Evolutionary conservation across 2,329 filamentous ascomycete species (phyloP).

Genomic region (Proliferodiscus dingleyae): DNA sequence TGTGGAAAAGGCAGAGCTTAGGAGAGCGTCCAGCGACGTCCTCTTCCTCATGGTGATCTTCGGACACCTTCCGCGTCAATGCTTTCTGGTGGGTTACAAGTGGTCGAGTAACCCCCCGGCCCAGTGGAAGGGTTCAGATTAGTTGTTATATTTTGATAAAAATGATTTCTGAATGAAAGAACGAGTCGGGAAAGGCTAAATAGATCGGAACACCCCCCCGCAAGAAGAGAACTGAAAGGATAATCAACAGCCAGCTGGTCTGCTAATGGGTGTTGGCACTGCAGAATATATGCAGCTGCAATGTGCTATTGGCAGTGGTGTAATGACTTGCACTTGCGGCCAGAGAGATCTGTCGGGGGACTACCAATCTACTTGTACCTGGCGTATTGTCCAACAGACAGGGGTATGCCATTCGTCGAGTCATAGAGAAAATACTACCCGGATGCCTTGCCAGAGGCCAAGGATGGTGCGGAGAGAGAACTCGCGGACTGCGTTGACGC

Average conservation of each 20-base stretch:
- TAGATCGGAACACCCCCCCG: no score
- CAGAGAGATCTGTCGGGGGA: slow-evolving; percentile 1
- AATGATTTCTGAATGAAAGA: no score
- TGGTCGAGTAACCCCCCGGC: background rate
- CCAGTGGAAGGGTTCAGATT: no score
- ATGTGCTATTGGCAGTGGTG: background rate
- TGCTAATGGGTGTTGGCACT: slow-evolving; percentile 4
- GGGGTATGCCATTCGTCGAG: background rate
- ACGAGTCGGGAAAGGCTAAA: no score
- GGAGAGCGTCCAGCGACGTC: slow-evolving; percentile 12
- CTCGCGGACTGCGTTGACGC: no score
- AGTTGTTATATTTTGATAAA: no score
- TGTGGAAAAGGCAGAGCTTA: slow-evolving; percentile 17
- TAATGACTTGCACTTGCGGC: background rate
- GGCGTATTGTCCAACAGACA: slow-evolving; percentile 3
- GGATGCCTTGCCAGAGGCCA: no score
- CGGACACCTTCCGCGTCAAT: no score
- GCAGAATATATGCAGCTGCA: slow-evolving; percentile 7
- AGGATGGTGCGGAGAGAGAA: no score
- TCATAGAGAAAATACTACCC: background rate
- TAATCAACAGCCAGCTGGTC: background rate
- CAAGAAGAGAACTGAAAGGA: background rate
- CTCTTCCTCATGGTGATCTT: slow-evolving; percentile 14
- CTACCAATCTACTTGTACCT: slow-evolving; percentile 5
- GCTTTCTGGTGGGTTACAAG: background rate